phyloP scores from a whole-genome alignment of 2,329 filamentous ascomycete genomes.

The Colletotrichum cordylinicola region DNA sequence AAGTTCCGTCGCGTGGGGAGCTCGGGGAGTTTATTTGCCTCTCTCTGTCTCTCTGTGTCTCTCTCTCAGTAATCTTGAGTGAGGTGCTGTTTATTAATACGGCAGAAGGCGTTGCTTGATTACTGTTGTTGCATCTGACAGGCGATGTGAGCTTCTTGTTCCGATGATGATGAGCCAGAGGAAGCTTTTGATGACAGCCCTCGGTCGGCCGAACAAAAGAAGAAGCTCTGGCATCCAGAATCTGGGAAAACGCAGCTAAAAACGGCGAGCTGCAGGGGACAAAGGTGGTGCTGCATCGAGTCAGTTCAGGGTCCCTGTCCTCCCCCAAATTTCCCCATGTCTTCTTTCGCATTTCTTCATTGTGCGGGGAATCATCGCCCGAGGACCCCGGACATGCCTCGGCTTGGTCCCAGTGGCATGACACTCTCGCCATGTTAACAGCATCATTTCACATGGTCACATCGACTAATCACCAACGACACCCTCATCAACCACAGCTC shows the following conservation, averaged over 20 bases:
- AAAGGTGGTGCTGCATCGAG: neutral
- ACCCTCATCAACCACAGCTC: neutral
- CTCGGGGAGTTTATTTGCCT: neutral
- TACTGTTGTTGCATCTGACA: neutral
- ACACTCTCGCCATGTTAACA: neutral
- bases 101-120: too few relatives aligned
- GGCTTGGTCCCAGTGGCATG: neutral
- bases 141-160: neutral
- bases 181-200: neutral
- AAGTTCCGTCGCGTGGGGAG: neutral
- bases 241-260: neutral
- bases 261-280: neutral
- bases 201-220: neutral
- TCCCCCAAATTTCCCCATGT: neutral
- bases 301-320: neutral
- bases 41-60: neutral
- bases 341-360: neutral
- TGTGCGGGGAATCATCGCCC: conserved; percentile 2
- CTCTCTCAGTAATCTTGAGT: neutral
- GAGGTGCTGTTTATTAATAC: neutral
- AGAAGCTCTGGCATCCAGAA: neutral
- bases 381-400: conserved; percentile 10
- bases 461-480: neutral
- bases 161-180: neutral
- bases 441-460: neutral